Evolutionary conservation across 805 yeast genomes (phyloP).

Genomic region (Tetrapisispora pingtungensis): DNA sequence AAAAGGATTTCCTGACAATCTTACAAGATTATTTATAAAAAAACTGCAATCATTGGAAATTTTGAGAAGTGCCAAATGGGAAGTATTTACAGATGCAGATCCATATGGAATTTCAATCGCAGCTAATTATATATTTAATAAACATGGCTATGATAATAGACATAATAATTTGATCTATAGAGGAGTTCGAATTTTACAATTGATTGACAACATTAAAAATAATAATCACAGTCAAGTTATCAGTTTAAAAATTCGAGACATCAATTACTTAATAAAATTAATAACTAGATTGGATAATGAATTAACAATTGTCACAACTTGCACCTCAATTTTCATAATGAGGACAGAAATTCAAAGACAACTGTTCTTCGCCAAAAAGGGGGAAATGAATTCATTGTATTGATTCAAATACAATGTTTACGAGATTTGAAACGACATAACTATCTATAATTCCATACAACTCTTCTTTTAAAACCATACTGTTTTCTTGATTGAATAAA

Average conservation of each 20-base stretch:
- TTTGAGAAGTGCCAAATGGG: conserved; percentile 24
- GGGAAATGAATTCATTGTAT: conserved; percentile 45
- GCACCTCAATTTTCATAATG: not conserved
- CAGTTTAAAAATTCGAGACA: conserved; percentile 20
- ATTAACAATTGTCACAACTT: not conserved
- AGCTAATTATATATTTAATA: conserved; percentile 30
- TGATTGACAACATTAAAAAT: conserved; percentile 5
- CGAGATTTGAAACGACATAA: no score
- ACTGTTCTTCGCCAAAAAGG: conserved; percentile 43
- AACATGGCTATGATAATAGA: conserved; percentile 2
- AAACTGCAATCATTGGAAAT: conserved; percentile 17
- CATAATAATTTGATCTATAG: conserved; percentile 12
- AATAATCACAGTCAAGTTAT: not conserved
- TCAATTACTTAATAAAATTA: conserved; percentile 11
- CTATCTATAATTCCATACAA: not conserved
- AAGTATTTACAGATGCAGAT: conserved; percentile 53
- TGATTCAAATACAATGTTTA: no score
- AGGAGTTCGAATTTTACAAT: conserved; percentile 16
- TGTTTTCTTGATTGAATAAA: no score
- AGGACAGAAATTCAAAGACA: conserved; percentile 48
- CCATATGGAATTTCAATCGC: conserved; percentile 57
- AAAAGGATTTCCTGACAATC: conserved; percentile 58
- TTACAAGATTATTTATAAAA: conserved; percentile 39
- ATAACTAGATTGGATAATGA: not conserved
- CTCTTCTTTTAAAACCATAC: no score